phyloP scores from a whole-genome alignment of 2,329 filamentous ascomycete species.

The Esteya vermicola region DNA sequence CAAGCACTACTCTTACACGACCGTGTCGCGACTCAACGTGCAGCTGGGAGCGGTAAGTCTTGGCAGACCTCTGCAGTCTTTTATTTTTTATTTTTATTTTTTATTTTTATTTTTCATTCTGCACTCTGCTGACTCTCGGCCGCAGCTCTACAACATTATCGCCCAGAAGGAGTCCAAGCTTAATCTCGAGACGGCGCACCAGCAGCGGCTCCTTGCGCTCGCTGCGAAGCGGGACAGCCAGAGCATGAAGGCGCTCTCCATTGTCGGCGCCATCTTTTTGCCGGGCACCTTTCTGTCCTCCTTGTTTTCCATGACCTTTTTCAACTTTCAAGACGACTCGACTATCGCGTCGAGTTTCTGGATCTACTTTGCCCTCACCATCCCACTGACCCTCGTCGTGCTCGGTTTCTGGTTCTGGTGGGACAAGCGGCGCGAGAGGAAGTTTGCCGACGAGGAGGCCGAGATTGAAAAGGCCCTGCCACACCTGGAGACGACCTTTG shows the following conservation, averaged over 20 bases:
- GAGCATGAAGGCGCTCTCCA: conserved; percentile 50
- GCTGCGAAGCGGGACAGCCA: conserved; percentile 47
- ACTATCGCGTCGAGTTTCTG: conserved; percentile 38
- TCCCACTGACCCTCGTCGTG: conserved; percentile 41
- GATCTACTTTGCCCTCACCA: conserved; percentile 48
- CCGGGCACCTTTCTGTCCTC: conserved; percentile 49
- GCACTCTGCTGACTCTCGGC: not conserved
- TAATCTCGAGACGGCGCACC: conserved; percentile 47
- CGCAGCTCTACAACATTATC: conserved; percentile 50
- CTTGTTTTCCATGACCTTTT: conserved; percentile 53
- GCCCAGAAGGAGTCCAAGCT: conserved; percentile 50
- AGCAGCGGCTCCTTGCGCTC: conserved; percentile 44
- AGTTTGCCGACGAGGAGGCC: conserved; percentile 32
- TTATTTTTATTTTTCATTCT: too few species aligned
- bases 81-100: not conserved
- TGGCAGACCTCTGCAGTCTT: not conserved
- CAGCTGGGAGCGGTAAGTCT: conserved; percentile 43
- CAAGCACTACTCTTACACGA: conserved; percentile 49
- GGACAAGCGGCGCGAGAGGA: conserved; percentile 33
- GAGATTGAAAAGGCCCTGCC: conserved; percentile 41
- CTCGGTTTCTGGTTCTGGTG: conserved; percentile 41
- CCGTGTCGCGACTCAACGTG: conserved; percentile 44
- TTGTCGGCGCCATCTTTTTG: conserved; percentile 48
- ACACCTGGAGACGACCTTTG: conserved; percentile 41
- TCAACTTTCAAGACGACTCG: conserved; percentile 36